A percentile compares a stretch with the other conserved stretches of the same genome.
Conservation (phyloP, 2,329 filamentous ascomycete genomes). For the Hyphodiscus sp. region DNA sequence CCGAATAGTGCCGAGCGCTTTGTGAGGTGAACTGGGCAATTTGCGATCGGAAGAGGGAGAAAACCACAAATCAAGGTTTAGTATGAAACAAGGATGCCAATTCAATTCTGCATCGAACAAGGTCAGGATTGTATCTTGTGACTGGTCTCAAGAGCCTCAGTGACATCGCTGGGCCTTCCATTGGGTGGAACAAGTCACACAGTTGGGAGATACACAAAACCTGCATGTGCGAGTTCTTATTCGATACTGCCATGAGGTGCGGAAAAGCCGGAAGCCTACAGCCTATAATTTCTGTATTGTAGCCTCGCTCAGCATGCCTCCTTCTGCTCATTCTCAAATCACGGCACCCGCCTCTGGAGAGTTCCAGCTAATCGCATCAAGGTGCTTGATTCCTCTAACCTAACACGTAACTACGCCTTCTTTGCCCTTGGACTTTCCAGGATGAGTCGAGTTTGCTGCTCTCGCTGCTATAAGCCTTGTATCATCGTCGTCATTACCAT, state of each 20-base stretch:
- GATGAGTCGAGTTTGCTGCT: background rate
- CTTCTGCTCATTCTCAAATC: background rate
- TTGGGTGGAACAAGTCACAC: no score
- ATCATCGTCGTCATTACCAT: background rate
- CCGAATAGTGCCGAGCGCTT: no score
- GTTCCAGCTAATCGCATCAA: background rate
- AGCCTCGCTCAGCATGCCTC: background rate
- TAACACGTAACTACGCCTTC: background rate
- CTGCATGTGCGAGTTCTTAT: background rate
- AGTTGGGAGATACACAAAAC: no score
- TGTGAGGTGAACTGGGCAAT: no score
- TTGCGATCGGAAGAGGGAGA: no score
- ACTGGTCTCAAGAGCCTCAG: no score
- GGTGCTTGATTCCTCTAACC: background rate
- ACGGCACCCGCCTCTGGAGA: background rate
- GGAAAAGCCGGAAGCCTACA: background rate
- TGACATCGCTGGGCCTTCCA: no score
- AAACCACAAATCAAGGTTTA: no score
- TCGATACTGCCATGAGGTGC: background rate
- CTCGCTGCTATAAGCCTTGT: background rate
- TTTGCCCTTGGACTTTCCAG: background rate
- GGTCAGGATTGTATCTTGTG: no score
- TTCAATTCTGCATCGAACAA: no score
- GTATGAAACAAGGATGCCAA: no score
- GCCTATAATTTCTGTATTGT: background rate